Evolutionary conservation across 2,329 filamentous ascomycete species (phyloP), one percentile per base, ranked within the genome.

Genomic region (Zasmidium cellare): DNA sequence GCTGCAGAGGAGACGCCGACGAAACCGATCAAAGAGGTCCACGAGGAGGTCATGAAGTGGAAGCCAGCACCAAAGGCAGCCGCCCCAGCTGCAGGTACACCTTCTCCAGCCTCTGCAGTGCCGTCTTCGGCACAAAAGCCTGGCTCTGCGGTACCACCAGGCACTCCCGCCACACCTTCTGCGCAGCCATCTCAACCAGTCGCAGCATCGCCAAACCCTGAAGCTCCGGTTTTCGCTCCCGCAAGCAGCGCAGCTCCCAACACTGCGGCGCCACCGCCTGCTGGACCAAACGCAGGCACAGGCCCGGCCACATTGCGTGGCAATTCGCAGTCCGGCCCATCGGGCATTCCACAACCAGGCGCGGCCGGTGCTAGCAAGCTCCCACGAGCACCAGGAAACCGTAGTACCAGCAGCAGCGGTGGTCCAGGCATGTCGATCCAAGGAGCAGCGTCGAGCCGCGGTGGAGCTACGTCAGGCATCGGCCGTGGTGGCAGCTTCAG

Each of bases 1-100:
- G 92, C 93, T 12, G 91, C 89, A 0, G 82, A 82, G n/a, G 89
- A 96, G 49, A 97, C 92, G 0, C 93, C 93, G 0, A 82, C 93
- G 67, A 87, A 86, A 71, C 85, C 92, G 0, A 91, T 97, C 3
- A 84, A 79, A 9, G 92, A 97, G 74, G 92, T 97, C 0, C 97
- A 91, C 90, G 86, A 88, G 62, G 78, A 90, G 54, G 92, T 89
- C 0, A 92, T 93, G 75, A 79, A 76, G 53, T 83, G 85, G 19
- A 67, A 72, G 52, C 64, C 70, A 46, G 56, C 70, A 44, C 67
- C 67, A 49, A 24, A 66, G 60, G 67, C 53, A 56, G 59, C 55
- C 51, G 53, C 55, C 50, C 51, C 56, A 22, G 16, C 53, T 18
- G 22, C 59, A 31, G n/a, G n/a, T 48, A 51, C 60, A 22, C 56